Conservation (phyloP, 129 eudicot genomes). For the Sambucus nigra region DNA sequence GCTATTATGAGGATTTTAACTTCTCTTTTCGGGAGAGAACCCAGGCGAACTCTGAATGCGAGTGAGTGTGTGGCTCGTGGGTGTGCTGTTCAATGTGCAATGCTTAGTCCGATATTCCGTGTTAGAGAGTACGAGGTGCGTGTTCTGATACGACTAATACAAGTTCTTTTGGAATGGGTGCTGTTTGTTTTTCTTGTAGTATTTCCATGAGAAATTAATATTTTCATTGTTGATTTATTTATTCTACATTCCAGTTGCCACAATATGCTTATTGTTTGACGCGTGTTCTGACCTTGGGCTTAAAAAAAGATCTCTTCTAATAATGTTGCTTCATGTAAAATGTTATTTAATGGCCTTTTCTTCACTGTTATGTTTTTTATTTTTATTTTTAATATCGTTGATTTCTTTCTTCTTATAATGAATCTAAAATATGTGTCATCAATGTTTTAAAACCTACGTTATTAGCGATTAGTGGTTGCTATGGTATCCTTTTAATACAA, state of each 20-base stretch:
- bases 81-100: slow-evolving; percentile 95
- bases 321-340: not conserved
- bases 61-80: slow-evolving; percentile 99
- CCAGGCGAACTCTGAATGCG: slow-evolving; percentile 81
- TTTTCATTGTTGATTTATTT: too few relatives aligned
- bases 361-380: not conserved
- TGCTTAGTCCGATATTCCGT: slow-evolving; percentile 86
- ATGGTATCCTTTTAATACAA: not conserved
- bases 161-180: not conserved
- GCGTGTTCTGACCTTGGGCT: not conserved
- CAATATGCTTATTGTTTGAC: not conserved
- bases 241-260: not conserved
- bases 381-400: too few relatives aligned
- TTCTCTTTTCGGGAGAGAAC: slow-evolving; percentile 56
- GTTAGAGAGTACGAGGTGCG: slow-evolving; percentile 95
- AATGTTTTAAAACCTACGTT: not conserved
- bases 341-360: not conserved
- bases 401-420: not conserved
- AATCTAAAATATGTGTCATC: not conserved
- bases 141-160: not conserved
- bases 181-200: not conserved
- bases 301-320: not conserved
- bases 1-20: slow-evolving; percentile 47
- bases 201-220: not conserved
- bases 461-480: not conserved